These are phyloP conservation scores for Dactylonectria macrodidyma DNA, from an alignment of 2,329 filamentous ascomycete genomes.

Conservation along the genomic window DNA sequence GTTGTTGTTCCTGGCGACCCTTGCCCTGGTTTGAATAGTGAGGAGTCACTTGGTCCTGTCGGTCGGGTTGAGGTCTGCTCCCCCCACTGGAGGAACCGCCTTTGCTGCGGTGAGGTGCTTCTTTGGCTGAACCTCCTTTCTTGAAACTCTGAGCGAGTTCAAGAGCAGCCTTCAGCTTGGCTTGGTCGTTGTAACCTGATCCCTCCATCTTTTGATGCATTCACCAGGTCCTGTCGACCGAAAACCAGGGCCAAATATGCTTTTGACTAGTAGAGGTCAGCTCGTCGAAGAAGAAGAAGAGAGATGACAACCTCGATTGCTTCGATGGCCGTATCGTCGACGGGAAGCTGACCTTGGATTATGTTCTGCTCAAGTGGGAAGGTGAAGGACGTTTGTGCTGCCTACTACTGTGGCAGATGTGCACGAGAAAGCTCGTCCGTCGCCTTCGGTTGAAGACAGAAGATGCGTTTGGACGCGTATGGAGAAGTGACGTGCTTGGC, in stretches of 20 bases:
- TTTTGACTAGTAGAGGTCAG: not conserved
- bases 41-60: not conserved
- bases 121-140: slow-evolving; percentile 21
- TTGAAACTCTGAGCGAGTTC: slow-evolving; percentile 49
- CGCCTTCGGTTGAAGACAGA: too few relatives aligned
- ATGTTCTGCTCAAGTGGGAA: too few relatives aligned
- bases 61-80: not conserved
- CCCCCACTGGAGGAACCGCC: slow-evolving; percentile 5
- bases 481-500: too few relatives aligned
- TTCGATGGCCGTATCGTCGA: not conserved
- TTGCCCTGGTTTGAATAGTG: not conserved
- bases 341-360: not conserved
- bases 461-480: too few relatives aligned
- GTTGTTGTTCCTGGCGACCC: not conserved
- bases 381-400: too few relatives aligned
- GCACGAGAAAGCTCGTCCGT: too few relatives aligned
- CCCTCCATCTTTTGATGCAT: slow-evolving; percentile 32
- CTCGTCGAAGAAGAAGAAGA: not conserved
- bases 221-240: not conserved
- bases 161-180: slow-evolving; percentile 47
- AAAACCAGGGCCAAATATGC: not conserved
- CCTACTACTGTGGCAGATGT: too few relatives aligned
- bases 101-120: slow-evolving; percentile 1
- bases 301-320: not conserved
- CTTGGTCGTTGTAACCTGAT: slow-evolving; percentile 41